Evolutionary conservation across 148 eudicot species (phyloP).

Genomic region (Rhododendron ferrugineum): DNA sequence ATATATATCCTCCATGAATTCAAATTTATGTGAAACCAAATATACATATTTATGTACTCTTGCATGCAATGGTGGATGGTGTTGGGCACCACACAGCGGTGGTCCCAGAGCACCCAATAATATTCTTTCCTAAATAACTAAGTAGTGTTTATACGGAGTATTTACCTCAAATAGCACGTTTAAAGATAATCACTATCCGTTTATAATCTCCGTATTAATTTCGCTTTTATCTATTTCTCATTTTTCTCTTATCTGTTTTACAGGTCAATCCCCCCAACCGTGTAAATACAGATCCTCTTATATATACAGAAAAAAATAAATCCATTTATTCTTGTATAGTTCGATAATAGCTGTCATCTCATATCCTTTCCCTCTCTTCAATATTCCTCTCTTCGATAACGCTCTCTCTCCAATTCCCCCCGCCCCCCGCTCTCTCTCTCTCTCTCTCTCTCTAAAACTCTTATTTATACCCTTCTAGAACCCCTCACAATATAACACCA

Average conservation of each 20-base stretch:
- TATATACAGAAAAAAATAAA: background rate
- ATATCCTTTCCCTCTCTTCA: conserved; percentile 21
- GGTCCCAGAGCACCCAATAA: background rate
- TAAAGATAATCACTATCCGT: background rate
- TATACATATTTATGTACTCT: background rate
- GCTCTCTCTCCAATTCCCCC: background rate
- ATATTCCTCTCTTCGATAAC: conserved; percentile 17
- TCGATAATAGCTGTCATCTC: conserved; percentile 24
- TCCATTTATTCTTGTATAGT: background rate
- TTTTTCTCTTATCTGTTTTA: background rate
- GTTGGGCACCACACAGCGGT: no score
- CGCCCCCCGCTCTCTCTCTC: background rate
- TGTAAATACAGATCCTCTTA: background rate
- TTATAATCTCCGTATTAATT: background rate
- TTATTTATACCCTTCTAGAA: conserved; percentile 12
- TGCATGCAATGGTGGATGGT: no score
- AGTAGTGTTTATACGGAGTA: no score
- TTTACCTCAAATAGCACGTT: background rate
- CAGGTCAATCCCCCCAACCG: background rate
- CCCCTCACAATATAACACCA: background rate
- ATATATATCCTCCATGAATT: background rate
- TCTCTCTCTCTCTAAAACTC: background rate
- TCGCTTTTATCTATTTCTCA: background rate
- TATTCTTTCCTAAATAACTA: no score
- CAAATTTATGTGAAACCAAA: no score